Conservation (phyloP, 331 rosid genomes). For the Erythrophleum ivorense region DNA sequence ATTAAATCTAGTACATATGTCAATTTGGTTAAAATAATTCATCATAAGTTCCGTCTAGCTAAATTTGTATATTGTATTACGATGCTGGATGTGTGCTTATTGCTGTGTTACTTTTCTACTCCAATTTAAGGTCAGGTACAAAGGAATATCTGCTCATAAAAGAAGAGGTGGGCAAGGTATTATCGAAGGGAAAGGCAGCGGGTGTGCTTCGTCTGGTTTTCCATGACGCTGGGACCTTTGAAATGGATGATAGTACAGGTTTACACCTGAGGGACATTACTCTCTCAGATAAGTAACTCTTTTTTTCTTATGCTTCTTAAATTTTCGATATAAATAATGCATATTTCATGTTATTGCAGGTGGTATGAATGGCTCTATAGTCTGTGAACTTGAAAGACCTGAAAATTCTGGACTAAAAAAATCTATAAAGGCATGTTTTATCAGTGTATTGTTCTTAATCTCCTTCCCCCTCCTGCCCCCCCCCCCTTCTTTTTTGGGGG, state of each 20-base stretch:
- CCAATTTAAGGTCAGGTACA: constrained; percentile 51
- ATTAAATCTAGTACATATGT: neutral
- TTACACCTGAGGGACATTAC: constrained; percentile 5
- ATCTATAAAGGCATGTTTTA: constrained; percentile 70
- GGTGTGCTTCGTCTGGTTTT: constrained; percentile 93
- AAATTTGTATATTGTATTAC: neutral
- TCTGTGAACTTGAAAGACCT: constrained; percentile 85
- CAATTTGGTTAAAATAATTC: neutral
- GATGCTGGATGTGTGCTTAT: constrained; percentile 13
- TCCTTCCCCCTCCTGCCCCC: neutral
- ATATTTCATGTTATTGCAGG: constrained; percentile 60
- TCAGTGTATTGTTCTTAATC: constrained; percentile 35
- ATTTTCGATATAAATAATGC: neutral
- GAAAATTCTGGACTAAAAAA: constrained; percentile 84
- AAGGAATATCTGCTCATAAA: constrained; percentile 59
- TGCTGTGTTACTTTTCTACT: constrained; percentile 10
- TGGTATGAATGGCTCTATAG: constrained; percentile 94
- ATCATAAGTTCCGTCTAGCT: neutral
- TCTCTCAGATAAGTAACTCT: constrained; percentile 19
- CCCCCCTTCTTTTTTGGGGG: neutral
- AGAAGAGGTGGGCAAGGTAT: constrained; percentile 72
- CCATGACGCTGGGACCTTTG: constrained; percentile 95
- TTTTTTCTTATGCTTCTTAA: constrained; percentile 9
- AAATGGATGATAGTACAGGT: constrained; percentile 70
- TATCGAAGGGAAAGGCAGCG: constrained; percentile 77